Base-by-base conservation (phyloP, 495 filamentous ascomycete genomes). In the Diplogelasinospora grovesii region DNA sequence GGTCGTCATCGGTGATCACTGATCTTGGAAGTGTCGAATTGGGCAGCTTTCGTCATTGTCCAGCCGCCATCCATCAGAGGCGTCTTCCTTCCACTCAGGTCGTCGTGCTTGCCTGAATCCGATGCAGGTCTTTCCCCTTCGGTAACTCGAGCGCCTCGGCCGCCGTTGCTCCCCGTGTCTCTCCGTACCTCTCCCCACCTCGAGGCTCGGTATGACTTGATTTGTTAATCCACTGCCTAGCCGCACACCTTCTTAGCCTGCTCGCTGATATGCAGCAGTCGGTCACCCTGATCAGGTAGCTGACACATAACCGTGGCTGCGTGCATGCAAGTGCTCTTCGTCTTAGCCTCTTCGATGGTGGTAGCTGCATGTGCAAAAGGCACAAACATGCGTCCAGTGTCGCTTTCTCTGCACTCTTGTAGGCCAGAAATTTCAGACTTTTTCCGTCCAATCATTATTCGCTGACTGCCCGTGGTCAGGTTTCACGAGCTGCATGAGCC, bases 391-490 rank as follows among this genome's bases (percentile, higher is more conserved):
- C 27, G 27, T n/a, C 27, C 27, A 29, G 24, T 18, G 15, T 18
- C 15, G 7, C 15, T 4, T 21, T 31, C 16, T 24, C 35, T 33
- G 34, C 15, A 39, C 8, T 32, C 10, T 16, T 22, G 42, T 47
- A 43, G 43, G 43, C 32, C 48, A 28, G 29, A 39, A 41, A 43
- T 24, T 43, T 15, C 22, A 40, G 22, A 22, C 22, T 14, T 45
- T 53, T 53, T 49, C 41, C 20, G 30, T 24, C 42, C 50, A 46
- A 53, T 53, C 50, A 53, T 8, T 29, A 3, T n/a, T n/a, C 22
- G 28, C n/a, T 5, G 10, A 10, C 29, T 21, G 14, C 36, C 36
- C 43, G 36, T 29, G 35, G n/a, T 36, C 27, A 40, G 19, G 43
- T 40, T 36, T 39, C 36, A 24, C 27, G 18, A 46, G 27, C 9